Evolutionary conservation across 495 filamentous ascomycete species (phyloP).

Genomic region (Penicillium lividum): DNA sequence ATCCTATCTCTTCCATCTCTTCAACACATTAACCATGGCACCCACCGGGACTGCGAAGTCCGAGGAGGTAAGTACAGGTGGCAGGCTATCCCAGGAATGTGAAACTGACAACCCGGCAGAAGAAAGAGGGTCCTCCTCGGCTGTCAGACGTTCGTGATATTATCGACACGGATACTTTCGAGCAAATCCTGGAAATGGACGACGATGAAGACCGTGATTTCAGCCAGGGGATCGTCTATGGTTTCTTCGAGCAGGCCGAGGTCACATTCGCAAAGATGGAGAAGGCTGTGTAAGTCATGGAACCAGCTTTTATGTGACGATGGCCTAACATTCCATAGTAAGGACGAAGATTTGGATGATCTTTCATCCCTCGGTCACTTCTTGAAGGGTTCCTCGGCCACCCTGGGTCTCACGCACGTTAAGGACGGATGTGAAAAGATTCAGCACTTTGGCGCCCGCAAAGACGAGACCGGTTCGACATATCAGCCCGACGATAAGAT

Average conservation of each 20-base stretch:
- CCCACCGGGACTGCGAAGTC: slow-evolving; percentile 32
- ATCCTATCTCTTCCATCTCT: slow-evolving; percentile 3
- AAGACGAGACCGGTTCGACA: slow-evolving; percentile 70
- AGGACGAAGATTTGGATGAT: slow-evolving; percentile 60
- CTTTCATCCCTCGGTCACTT: slow-evolving; percentile 91
- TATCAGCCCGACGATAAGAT: slow-evolving; percentile 61
- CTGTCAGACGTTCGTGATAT: slow-evolving; percentile 62
- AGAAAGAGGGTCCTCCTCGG: slow-evolving; percentile 48
- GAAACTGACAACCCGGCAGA: slow-evolving; percentile 9
- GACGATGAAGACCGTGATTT: slow-evolving; percentile 78
- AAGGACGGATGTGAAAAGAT: slow-evolving; percentile 95
- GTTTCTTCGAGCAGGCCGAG: slow-evolving; percentile 91
- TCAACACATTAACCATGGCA: slow-evolving; percentile 26
- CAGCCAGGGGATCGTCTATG: slow-evolving; percentile 81
- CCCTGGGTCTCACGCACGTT: slow-evolving; percentile 88
- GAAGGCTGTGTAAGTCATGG: slow-evolving; percentile 65
- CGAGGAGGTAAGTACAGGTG: slow-evolving; percentile 27
- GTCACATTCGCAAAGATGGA: slow-evolving; percentile 88
- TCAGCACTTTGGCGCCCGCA: slow-evolving; percentile 81
- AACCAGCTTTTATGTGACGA: not conserved
- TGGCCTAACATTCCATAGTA: slow-evolving; percentile 45
- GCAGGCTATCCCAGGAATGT: not conserved
- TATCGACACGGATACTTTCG: slow-evolving; percentile 79
- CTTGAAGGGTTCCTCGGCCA: slow-evolving; percentile 97
- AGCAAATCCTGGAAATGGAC: slow-evolving; percentile 97